phyloP scores from a whole-genome alignment of 2,329 filamentous ascomycete genomes.

The Colletotrichum gloeosporioides region DNA sequence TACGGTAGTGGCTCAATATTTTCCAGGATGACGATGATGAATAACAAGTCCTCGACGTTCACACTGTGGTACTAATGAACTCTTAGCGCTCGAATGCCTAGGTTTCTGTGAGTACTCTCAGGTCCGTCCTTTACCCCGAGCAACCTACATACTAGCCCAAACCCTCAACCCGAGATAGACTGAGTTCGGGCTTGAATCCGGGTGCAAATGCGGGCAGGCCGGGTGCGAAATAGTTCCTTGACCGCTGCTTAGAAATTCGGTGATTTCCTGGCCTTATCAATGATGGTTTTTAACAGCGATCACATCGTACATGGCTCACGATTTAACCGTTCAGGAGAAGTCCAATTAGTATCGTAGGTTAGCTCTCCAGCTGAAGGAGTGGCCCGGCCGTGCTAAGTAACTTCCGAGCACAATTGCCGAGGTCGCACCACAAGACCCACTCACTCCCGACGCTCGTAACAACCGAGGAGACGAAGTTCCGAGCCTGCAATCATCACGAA shows the following conservation, averaged over 20 bases:
- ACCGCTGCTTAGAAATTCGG: rapidly evolving
- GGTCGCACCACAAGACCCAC: not conserved
- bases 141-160: not conserved
- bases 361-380: not conserved
- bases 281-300: not conserved
- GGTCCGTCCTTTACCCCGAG: rapidly evolving
- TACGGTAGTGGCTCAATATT: rapidly evolving
- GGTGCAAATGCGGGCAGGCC: rapidly evolving
- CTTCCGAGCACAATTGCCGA: not conserved
- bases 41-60: too few species aligned
- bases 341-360: not conserved
- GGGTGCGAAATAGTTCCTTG: not conserved
- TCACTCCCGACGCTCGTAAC: not conserved
- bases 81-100: not conserved
- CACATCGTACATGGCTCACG: not conserved
- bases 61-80: too few species aligned
- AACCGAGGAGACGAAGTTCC: not conserved
- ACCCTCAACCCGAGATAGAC: rapidly evolving
- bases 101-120: rapidly evolving
- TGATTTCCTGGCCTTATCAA: rapidly evolving
- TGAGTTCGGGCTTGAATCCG: not conserved
- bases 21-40: too few species aligned
- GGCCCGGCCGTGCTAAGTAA: not conserved
- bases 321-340: not conserved
- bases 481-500: not conserved